These are phyloP conservation scores for Phenoliferia sp. DNA, from an alignment of 1,284 basidiomycete species.

Conservation along the genomic window DNA sequence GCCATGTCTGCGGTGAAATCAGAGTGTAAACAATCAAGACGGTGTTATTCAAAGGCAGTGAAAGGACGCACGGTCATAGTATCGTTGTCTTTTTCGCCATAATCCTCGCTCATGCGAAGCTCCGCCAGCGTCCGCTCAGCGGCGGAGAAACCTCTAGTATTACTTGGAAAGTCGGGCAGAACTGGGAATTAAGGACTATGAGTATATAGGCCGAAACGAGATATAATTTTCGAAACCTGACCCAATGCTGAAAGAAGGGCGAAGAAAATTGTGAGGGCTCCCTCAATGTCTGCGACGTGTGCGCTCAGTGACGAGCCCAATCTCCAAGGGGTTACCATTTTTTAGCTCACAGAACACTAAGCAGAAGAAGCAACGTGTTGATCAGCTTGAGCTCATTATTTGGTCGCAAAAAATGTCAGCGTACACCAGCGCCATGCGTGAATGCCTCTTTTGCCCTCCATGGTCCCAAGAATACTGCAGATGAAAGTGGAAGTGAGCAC, in stretches of 20 bases:
- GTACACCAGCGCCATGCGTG: conserved; percentile 73
- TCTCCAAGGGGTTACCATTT: not conserved
- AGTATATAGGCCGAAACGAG: not conserved
- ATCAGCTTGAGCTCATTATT: no score
- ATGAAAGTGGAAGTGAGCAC: not conserved
- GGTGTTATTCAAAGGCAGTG: no score
- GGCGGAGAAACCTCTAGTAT: conserved; percentile 45
- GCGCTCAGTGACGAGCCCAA: not conserved
- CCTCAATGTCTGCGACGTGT: conserved; percentile 52
- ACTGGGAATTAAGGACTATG: no score
- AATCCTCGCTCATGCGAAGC: conserved; percentile 66
- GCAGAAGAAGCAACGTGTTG: no score
- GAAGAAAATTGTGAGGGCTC: conserved; percentile 19
- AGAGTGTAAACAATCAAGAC: no score
- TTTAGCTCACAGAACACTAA: no score
- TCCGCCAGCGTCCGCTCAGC: conserved; percentile 62
- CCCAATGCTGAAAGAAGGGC: conserved; percentile 53
- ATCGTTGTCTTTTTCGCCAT: conserved; percentile 65
- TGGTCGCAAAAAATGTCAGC: no score
- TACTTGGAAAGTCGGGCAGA: conserved; percentile 63
- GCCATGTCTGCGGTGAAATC: no score
- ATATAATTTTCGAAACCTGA: not conserved
- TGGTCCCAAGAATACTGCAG: conserved; percentile 56
- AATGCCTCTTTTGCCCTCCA: conserved; percentile 64
- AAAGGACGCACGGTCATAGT: no score